Conservation (phyloP, 148 eudicot genomes). For the Tetragonia tetragonoides region DNA sequence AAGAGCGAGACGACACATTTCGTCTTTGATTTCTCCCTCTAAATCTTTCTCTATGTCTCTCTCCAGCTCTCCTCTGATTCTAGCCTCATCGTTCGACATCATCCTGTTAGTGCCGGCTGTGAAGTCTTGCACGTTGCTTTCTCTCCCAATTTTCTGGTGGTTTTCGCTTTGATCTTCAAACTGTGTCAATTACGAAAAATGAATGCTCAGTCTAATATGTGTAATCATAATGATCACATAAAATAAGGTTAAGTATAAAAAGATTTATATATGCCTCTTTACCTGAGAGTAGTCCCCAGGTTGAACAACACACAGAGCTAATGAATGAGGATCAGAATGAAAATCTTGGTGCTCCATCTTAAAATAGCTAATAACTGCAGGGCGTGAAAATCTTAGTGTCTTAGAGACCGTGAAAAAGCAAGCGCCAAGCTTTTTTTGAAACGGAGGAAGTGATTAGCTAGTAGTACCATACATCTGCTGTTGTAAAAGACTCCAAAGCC, state of each 20-base stretch:
- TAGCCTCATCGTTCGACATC: conserved; percentile 47
- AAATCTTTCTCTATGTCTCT: conserved; percentile 53
- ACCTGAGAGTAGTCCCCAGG: neutral
- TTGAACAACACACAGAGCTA: neutral
- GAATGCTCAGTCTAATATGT: neutral
- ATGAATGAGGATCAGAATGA: neutral
- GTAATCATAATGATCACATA: neutral
- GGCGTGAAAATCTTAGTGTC: too few species aligned
- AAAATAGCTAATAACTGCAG: too few species aligned
- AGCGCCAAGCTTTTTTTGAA: too few species aligned
- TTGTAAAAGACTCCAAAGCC: neutral
- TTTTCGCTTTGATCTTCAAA: too few species aligned
- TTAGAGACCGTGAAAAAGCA: too few species aligned
- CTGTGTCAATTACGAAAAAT: neutral
- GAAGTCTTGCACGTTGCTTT: neutral
- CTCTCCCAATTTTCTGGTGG: neutral
- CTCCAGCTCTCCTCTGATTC: conserved; percentile 55
- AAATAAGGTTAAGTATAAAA: neutral
- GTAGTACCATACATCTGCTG: too few species aligned
- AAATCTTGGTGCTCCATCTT: neutral
- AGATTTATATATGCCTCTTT: neutral
- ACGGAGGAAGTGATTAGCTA: too few species aligned
- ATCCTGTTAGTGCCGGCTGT: neutral
- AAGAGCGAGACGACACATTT: conserved; percentile 55
- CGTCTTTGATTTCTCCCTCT: conserved; percentile 71